Percentiles rank a stretch among this genome's conserved stretches.
Conservation (phyloP, 495 filamentous ascomycete genomes). For the Hypoxylon cercidicola region DNA sequence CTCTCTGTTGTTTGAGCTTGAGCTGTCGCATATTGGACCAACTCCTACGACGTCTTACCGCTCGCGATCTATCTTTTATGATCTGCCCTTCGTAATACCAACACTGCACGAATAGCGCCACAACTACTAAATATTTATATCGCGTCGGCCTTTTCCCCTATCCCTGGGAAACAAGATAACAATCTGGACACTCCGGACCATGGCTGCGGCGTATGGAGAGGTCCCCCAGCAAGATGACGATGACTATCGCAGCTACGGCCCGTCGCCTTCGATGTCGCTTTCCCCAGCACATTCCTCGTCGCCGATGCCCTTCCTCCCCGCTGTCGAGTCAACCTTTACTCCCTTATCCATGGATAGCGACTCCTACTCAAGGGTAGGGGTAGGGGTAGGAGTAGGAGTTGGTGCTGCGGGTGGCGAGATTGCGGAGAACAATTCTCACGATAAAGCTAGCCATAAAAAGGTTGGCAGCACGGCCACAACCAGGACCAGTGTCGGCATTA, state of each 20-base stretch:
- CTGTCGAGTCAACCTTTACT: slow-evolving; percentile 53
- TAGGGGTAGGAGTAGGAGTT: slow-evolving; percentile 5
- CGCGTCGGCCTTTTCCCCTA: background rate
- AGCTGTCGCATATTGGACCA: slow-evolving; percentile 15
- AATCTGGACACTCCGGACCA: slow-evolving; percentile 24
- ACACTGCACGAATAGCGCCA: background rate
- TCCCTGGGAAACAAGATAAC: background rate
- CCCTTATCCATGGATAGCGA: slow-evolving; percentile 58
- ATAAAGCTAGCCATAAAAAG: slow-evolving; percentile 25
- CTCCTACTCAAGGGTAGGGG: slow-evolving; percentile 33
- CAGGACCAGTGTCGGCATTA: slow-evolving; percentile 22
- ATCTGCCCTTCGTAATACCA: slow-evolving; percentile 15
- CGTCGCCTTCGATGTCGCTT: slow-evolving; percentile 37
- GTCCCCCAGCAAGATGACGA: slow-evolving; percentile 46
- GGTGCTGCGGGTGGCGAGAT: slow-evolving; percentile 10
- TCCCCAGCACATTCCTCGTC: slow-evolving; percentile 40
- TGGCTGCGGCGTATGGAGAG: slow-evolving; percentile 50
- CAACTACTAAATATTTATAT: background rate
- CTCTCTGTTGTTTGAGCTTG: slow-evolving; percentile 12
- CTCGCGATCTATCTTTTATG: slow-evolving; percentile 12
- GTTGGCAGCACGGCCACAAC: slow-evolving; percentile 31
- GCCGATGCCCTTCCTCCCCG: slow-evolving; percentile 47
- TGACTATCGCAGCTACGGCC: slow-evolving; percentile 37
- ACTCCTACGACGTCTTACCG: slow-evolving; percentile 22
- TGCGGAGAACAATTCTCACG: slow-evolving; percentile 18